Evolutionary conservation across 345 rosid species (phyloP), one percentile per base, ranked within the genome.

Genomic region (Citrus maxima): DNA sequence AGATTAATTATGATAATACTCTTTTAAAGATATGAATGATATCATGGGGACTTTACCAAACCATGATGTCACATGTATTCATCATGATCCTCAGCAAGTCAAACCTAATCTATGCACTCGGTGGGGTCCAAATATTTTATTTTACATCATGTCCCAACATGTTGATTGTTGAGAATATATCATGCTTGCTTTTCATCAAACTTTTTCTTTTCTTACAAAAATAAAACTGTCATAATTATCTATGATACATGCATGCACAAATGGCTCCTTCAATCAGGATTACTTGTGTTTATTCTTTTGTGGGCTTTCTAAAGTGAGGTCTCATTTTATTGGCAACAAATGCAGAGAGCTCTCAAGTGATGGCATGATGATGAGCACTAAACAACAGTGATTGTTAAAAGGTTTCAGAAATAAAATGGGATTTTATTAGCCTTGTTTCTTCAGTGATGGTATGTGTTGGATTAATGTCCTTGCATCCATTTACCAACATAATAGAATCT

Each of bases 91-190:
- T 72, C 76, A 42, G 16, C 56, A 86, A 85, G 91, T 86, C 91
- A 88, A 86, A 87, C 82, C 85, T 80, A 80, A 81, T 84, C 85
- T 85, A 83, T 83, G 84, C 88, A 82, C 64, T 61, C 60, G 4
- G 2, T 70, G 71, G 84, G 84, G 76, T 64, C 85, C 85, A 71
- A 64, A 7, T 34, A 16, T 55, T 30, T 55, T 21, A 34, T 32
- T 72, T 34, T 56, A 30, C 67, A 27, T 62, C 72, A 51, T 76
- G 73, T 54, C 78, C 74, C 51, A 14, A 51, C 58, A 65, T 49
- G 27, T 30, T 49, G 63, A 46, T 12, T 19, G 22, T 38, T 54
- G 58, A 54, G 58, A 54, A 54, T 54, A 54, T 54, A 54, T 54
- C 22, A 19, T 54, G 76, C 77, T 28, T 61, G 73, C 77, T 58